These are phyloP conservation scores for Candida ortonii DNA, from an alignment of 805 yeast species.

Conservation along the genomic window DNA sequence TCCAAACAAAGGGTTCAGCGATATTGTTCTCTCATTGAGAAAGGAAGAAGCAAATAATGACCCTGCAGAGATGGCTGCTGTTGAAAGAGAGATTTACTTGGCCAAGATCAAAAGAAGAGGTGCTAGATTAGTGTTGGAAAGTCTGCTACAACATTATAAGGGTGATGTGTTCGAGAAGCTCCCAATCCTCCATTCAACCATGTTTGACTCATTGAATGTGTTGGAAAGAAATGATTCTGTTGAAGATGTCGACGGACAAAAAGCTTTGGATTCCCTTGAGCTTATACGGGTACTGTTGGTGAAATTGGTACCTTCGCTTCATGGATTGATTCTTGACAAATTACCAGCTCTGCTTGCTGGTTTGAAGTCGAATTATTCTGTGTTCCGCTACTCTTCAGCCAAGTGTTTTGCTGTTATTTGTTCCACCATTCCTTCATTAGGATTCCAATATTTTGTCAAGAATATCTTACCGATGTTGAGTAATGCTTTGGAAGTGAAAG, in stretches of 20 bases:
- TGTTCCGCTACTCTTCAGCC: slow-evolving; percentile 85
- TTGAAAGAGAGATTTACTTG: slow-evolving; percentile 61
- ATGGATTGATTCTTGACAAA: slow-evolving; percentile 48
- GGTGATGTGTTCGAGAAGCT: slow-evolving; percentile 53
- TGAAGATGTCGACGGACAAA: slow-evolving; percentile 63
- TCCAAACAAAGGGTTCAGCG: slow-evolving; percentile 53
- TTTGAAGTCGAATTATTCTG: slow-evolving; percentile 70
- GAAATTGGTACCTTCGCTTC: slow-evolving; percentile 47
- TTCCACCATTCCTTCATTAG: slow-evolving; percentile 60
- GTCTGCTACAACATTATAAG: slow-evolving; percentile 52
- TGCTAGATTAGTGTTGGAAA: slow-evolving; percentile 66
- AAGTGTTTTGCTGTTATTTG: slow-evolving; percentile 83
- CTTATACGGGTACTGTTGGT: slow-evolving; percentile 73
- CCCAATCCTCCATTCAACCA: slow-evolving; percentile 61
- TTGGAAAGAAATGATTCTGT: slow-evolving; percentile 22
- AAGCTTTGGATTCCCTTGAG: slow-evolving; percentile 82
- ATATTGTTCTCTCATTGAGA: slow-evolving; percentile 65
- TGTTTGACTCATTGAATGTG: slow-evolving; percentile 60
- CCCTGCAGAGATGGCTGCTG: slow-evolving; percentile 56
- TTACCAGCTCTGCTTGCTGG: slow-evolving; percentile 51
- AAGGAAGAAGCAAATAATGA: slow-evolving; percentile 73
- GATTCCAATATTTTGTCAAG: slow-evolving; percentile 78
- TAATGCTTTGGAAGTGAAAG: slow-evolving; percentile 64
- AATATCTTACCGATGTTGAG: slow-evolving; percentile 74
- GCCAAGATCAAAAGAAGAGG: slow-evolving; percentile 86